Evolutionary conservation across 2,329 filamentous ascomycete species (phyloP).

Genomic region (Aspergillus sojae): DNA sequence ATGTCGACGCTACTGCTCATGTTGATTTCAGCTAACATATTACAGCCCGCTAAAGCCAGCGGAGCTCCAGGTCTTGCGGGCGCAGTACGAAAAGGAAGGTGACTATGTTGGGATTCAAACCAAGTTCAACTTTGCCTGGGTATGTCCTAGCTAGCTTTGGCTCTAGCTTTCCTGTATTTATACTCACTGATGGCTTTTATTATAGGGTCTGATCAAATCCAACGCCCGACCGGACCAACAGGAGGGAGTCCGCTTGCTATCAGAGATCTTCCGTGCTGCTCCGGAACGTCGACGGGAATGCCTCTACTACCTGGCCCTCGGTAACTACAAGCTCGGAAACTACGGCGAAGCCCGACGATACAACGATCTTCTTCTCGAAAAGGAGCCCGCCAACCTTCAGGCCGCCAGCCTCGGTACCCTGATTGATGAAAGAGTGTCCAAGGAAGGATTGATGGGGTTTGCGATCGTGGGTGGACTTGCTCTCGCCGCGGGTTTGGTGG

Average conservation of each 20-base stretch:
- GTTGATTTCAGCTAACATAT: neutral
- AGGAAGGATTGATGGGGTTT: constrained; percentile 89
- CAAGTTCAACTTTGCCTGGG: constrained; percentile 99
- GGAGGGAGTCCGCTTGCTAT: constrained; percentile 87
- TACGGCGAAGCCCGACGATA: constrained; percentile 93
- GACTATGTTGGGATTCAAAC: constrained; percentile 96
- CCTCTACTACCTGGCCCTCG: constrained; percentile 94
- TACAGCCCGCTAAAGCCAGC: constrained; percentile 81
- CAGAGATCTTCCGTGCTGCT: constrained; percentile 92
- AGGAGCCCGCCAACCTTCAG: constrained; percentile 90
- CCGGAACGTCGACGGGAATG: constrained; percentile 95
- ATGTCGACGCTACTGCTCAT: neutral
- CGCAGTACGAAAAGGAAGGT: constrained; percentile 96
- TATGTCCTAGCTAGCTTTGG: constrained; percentile 46
- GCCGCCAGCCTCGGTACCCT: constrained; percentile 80
- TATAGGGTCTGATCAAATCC: constrained; percentile 91
- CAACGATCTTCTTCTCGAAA: constrained; percentile 88
- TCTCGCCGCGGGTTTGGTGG: constrained; percentile 89
- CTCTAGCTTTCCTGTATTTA: neutral
- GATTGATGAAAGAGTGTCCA: constrained; percentile 95
- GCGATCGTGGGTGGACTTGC: constrained; percentile 93
- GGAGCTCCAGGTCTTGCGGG: constrained; percentile 87
- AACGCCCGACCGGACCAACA: constrained; percentile 82
- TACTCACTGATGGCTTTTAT: neutral
- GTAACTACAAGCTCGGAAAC: constrained; percentile 98